These are phyloP conservation scores for Alternaria metachromatica DNA, from an alignment of 2,329 filamentous ascomycete genomes.

Conservation along the genomic window DNA sequence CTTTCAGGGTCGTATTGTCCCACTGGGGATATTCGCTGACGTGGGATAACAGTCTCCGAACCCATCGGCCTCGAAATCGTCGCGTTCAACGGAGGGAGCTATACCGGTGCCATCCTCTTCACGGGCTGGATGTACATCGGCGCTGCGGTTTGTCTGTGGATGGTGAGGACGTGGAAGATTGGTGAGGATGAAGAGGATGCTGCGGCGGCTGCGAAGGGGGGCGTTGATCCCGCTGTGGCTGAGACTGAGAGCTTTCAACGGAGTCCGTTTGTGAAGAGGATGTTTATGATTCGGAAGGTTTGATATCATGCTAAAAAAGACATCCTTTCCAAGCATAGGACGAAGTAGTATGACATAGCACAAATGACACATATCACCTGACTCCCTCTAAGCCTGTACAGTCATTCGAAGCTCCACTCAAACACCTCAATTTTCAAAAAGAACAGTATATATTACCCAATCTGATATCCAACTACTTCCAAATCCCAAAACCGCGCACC, in stretches of 20 bases:
- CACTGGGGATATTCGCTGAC: too few relatives aligned
- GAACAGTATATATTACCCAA: neutral
- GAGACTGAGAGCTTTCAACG: slow-evolving; percentile 23
- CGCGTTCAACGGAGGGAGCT: slow-evolving; percentile 55
- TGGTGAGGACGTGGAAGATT: slow-evolving; percentile 68
- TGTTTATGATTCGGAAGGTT: slow-evolving; percentile 41
- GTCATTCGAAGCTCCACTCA: too few relatives aligned
- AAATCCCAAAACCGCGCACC: neutral
- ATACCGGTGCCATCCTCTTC: slow-evolving; percentile 66
- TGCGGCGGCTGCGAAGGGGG: slow-evolving; percentile 36
- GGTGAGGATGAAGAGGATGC: slow-evolving; percentile 56
- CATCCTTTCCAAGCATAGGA: too few relatives aligned
- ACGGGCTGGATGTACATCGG: slow-evolving; percentile 68
- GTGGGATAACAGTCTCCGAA: slow-evolving; percentile 60
- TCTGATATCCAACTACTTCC: neutral
- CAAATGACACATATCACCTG: too few relatives aligned
- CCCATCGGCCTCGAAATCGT: slow-evolving; percentile 64
- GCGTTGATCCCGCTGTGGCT: slow-evolving; percentile 29
- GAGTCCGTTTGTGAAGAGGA: slow-evolving; percentile 36
- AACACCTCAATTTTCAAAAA: too few relatives aligned
- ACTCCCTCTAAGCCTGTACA: too few relatives aligned
- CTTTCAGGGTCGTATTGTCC: too few relatives aligned
- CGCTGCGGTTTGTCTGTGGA: slow-evolving; percentile 60
- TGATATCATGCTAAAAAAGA: slow-evolving; percentile 6
- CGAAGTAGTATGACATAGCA: too few relatives aligned